phyloP scores from a whole-genome alignment of 1,139 yeast species.

The Hemisphaericaspora lyxosophila region DNA sequence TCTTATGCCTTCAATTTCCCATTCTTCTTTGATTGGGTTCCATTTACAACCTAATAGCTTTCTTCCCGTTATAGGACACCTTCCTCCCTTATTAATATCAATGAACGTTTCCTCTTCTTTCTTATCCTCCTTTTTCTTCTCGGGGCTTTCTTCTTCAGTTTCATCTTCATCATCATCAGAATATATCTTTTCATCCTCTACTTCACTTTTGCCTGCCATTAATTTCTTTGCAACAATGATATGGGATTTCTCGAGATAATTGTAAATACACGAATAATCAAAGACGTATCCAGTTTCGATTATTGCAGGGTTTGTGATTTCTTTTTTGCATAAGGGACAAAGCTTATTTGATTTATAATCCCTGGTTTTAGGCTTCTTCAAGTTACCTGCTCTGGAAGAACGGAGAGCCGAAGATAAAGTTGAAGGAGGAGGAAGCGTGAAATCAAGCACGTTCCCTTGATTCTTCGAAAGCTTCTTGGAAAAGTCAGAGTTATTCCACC shows the following conservation, averaged over 20 bases:
- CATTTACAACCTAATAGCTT: conserved; percentile 71
- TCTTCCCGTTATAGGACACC: conserved; percentile 84
- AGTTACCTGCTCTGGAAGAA: conserved; percentile 10
- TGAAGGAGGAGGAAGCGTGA: conserved; percentile 57
- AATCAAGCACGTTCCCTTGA: conserved; percentile 49
- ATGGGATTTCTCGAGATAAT: conserved; percentile 54
- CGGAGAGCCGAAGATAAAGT: conserved; percentile 21
- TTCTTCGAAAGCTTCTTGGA: conserved; percentile 60
- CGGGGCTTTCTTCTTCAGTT: conserved; percentile 11
- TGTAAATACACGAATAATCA: conserved; percentile 83
- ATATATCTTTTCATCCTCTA: conserved; percentile 19
- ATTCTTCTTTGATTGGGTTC: conserved; percentile 54
- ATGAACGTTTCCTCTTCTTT: conserved; percentile 13
- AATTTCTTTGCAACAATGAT: conserved; percentile 29
- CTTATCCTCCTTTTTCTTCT: conserved; percentile 20
- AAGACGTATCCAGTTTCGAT: conserved; percentile 91
- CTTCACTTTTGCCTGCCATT: conserved; percentile 12
- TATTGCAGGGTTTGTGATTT: conserved; percentile 75
- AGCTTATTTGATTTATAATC: conserved; percentile 31
- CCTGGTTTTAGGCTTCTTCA: conserved; percentile 7
- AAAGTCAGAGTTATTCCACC: conserved; percentile 89
- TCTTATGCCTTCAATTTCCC: conserved; percentile 78
- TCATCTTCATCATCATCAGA: conserved; percentile 20
- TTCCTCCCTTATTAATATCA: conserved; percentile 55
- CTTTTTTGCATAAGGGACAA: conserved; percentile 75